Evolutionary conservation across 2,329 filamentous ascomycete genomes (phyloP).

Genomic region (Fusarium acutatum): DNA sequence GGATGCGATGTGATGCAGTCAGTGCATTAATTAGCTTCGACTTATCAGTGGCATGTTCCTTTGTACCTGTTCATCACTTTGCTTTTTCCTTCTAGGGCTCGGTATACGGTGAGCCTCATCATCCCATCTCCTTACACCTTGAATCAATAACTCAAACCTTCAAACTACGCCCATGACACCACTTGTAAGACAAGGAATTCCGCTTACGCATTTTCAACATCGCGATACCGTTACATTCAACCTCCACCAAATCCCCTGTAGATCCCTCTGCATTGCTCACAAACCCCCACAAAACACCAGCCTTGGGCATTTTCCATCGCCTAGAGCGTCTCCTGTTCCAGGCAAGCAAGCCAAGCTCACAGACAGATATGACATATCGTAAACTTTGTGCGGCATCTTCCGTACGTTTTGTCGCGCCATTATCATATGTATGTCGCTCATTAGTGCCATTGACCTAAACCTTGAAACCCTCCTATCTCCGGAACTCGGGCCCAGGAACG

Average conservation of each 20-base stretch:
- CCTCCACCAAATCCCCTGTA: slow-evolving; percentile 5
- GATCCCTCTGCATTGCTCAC: not conserved
- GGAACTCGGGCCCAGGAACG: not conserved
- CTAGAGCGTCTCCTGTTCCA: slow-evolving; percentile 7
- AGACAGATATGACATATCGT: not conserved
- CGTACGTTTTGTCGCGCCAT: not conserved
- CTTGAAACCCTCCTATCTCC: slow-evolving; percentile 2
- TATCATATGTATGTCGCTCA: not conserved
- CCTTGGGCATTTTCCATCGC: slow-evolving; percentile 13
- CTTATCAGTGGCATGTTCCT: not conserved
- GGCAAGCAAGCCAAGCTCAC: not conserved
- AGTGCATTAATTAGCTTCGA: not conserved
- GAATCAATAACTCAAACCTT: not conserved
- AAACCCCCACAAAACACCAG: not conserved
- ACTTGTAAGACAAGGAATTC: not conserved
- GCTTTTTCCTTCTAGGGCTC: not conserved
- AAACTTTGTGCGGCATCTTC: not conserved
- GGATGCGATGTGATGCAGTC: not conserved
- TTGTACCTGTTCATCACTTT: not conserved
- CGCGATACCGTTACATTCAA: slow-evolving; percentile 13
- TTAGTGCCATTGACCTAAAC: not conserved
- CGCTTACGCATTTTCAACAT: not conserved
- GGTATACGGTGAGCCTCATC: not conserved
- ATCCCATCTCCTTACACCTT: not conserved
- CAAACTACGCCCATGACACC: slow-evolving; percentile 3